Evolutionary conservation across 768 basidiomycete species (phyloP).

Genomic region (Leccinum longicurvipes): DNA sequence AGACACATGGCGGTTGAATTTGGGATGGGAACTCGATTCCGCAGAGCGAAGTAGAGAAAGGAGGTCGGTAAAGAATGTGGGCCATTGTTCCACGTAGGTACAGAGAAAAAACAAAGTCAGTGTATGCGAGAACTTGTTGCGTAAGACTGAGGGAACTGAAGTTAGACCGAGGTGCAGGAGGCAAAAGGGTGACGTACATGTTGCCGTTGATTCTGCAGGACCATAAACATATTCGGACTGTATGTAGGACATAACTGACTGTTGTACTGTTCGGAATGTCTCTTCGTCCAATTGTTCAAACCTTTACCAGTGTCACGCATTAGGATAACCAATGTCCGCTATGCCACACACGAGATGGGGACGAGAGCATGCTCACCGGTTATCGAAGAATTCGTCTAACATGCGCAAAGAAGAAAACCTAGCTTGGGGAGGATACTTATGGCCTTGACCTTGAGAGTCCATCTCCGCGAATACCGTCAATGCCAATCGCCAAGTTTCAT

Average conservation of each 20-base stretch:
- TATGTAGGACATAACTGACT: constrained; percentile 77
- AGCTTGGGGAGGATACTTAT: constrained; percentile 67
- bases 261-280: constrained; percentile 67
- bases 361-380: constrained; percentile 53
- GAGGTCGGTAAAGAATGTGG: constrained; percentile 77
- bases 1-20: constrained; percentile 81
- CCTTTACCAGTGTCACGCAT: constrained; percentile 31
- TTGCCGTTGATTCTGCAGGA: constrained; percentile 72
- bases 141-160: constrained; percentile 54
- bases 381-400: constrained; percentile 79
- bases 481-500: constrained; percentile 77
- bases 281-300: constrained; percentile 68
- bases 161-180: constrained; percentile 1
- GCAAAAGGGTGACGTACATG: constrained; percentile 60
- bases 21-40: constrained; percentile 51
- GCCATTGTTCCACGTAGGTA: constrained; percentile 84
- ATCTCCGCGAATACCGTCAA: constrained; percentile 68
- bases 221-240: constrained; percentile 87
- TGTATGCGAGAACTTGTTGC: constrained; percentile 94
- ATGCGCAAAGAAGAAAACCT: constrained; percentile 80
- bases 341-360: background rate
- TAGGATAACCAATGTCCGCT: constrained; percentile 3
- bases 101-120: constrained; percentile 85
- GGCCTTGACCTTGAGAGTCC: constrained; percentile 49
- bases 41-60: constrained; percentile 68